Evolutionary conservation across 2,329 filamentous ascomycete genomes (phyloP).

Genomic region (Fusarium liriodendri): DNA sequence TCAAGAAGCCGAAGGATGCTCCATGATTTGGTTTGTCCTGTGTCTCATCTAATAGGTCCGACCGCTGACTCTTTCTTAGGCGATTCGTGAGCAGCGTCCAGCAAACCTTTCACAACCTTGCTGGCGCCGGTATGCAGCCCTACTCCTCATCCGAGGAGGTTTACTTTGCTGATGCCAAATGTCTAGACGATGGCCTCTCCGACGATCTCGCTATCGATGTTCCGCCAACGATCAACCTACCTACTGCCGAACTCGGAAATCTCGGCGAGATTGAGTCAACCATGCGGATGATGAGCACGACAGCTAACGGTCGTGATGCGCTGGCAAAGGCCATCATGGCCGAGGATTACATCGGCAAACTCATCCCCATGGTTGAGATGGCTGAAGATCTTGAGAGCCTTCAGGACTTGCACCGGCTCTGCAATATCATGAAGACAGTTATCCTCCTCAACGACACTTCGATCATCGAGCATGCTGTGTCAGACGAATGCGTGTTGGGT

Average conservation of each 20-base stretch:
- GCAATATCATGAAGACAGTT: conserved; percentile 97
- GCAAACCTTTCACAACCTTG: conserved; percentile 72
- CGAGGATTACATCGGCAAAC: conserved; percentile 87
- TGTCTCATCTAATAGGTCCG: neutral
- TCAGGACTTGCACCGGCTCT: conserved; percentile 86
- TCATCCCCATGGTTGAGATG: conserved; percentile 86
- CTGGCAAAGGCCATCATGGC: conserved; percentile 87
- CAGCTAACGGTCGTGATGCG: conserved; percentile 82
- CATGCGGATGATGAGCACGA: conserved; percentile 82
- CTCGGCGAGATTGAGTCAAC: conserved; percentile 85
- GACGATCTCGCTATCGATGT: conserved; percentile 87
- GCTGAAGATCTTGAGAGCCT: conserved; percentile 93
- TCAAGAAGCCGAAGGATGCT: conserved; percentile 95
- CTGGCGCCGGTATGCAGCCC: conserved; percentile 66
- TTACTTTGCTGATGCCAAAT: conserved; percentile 41
- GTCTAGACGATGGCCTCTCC: conserved; percentile 82
- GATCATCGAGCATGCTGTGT: conserved; percentile 94
- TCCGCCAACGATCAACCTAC: conserved; percentile 76
- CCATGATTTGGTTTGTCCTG: conserved; percentile 81
- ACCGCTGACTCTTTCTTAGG: conserved; percentile 62
- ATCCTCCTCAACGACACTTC: conserved; percentile 94
- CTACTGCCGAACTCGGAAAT: conserved; percentile 82
- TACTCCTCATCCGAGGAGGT: neutral
- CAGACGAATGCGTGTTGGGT: conserved; percentile 87
- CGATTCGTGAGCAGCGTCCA: conserved; percentile 92